Evolutionary conservation across 106 monocot genomes (phyloP).

Genomic region (Triglochin maritima): DNA sequence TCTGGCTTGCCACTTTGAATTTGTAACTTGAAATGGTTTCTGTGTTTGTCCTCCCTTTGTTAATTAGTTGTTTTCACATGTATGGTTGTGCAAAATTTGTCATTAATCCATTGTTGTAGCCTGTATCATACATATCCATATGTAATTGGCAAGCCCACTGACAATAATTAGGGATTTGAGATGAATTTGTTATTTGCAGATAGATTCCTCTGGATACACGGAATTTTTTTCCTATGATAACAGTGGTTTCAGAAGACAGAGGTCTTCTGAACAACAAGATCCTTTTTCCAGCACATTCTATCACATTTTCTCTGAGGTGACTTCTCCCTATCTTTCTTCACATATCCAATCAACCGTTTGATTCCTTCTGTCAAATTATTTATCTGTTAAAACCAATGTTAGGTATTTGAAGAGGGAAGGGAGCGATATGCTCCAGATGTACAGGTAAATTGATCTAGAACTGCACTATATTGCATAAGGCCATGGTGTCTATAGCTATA

Average conservation of each 20-base stretch:
- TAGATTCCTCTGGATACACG: constrained; percentile 25
- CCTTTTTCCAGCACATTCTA: constrained; percentile 82
- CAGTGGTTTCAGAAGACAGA: constrained; percentile 19
- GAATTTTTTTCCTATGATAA: constrained; percentile 35
- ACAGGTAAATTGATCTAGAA: constrained; percentile 32
- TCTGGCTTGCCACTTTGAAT: neutral
- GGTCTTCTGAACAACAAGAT: constrained; percentile 21
- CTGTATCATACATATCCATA: too few species aligned
- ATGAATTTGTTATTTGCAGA: constrained; percentile 4
- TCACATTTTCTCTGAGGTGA: constrained; percentile 88
- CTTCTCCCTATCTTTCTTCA: constrained; percentile 14
- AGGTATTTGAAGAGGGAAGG: constrained; percentile 86
- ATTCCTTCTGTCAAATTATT: neutral
- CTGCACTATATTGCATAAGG: neutral
- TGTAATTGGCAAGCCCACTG: too few species aligned
- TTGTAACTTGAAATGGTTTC: neutral
- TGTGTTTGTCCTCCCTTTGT: neutral
- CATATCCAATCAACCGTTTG: neutral
- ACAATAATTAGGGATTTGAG: too few species aligned
- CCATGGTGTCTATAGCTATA: too few species aligned
- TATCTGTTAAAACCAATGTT: constrained; percentile 4
- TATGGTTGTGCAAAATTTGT: too few species aligned
- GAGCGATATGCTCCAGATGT: constrained; percentile 57
- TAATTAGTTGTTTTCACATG: too few species aligned
- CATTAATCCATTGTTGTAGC: too few species aligned